Conservation (phyloP, 169 alveolate species). For the Fabrea salina region DNA sequence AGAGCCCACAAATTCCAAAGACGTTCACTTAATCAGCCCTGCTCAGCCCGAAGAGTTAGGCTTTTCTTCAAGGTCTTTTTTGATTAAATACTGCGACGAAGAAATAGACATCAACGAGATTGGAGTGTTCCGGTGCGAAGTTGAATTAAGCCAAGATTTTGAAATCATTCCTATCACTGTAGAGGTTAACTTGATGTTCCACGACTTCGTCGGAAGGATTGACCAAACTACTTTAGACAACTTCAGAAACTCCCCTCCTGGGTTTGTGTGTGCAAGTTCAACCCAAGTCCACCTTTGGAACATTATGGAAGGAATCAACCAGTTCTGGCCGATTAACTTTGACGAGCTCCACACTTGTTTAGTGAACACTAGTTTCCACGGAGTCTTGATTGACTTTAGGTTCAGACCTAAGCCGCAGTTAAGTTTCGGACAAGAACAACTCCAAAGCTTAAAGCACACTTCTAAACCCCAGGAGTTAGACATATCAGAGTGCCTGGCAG, state of each 20-base stretch:
- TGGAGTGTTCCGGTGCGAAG: conserved; percentile 50
- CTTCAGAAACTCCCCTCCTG: background rate
- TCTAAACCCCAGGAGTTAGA: background rate
- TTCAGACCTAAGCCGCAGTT: conserved; percentile 14
- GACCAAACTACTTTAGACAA: background rate
- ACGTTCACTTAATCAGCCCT: background rate
- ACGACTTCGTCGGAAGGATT: conserved; percentile 7
- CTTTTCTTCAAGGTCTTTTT: conserved; percentile 15
- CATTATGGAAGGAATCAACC: conserved; percentile 1
- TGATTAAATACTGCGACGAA: conserved; percentile 60
- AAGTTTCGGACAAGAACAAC: background rate
- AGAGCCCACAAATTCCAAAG: background rate
- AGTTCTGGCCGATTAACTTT: conserved; percentile 8
- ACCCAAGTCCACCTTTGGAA: background rate
- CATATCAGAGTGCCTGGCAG: background rate
- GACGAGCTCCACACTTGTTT: conserved; percentile 22
- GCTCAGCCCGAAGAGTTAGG: background rate
- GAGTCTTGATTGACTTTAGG: conserved; percentile 2
- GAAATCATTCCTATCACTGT: background rate
- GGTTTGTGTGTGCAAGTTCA: background rate
- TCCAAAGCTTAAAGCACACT: background rate
- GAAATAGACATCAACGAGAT: conserved; percentile 56
- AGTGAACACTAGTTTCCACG: background rate
- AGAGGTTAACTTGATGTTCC: background rate
- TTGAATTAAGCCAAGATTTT: conserved; percentile 34